Conservation (phyloP, 2,329 filamentous ascomycete genomes). For the Rhynchosporium graminicola region DNA sequence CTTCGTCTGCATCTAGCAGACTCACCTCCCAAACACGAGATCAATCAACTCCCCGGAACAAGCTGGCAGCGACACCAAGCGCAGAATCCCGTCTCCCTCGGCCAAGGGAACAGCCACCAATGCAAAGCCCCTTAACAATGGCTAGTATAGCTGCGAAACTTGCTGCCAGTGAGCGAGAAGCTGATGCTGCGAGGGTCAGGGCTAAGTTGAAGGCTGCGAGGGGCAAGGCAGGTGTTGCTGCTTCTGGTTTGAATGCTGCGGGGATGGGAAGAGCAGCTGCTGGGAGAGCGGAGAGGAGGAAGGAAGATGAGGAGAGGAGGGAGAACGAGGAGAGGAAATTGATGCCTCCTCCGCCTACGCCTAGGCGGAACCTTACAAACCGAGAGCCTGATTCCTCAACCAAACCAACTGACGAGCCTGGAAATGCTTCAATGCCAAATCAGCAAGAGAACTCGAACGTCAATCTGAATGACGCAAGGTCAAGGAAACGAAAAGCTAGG, state of each 20-base stretch:
- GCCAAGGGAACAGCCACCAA: conserved; percentile 38
- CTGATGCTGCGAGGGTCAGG: conserved; percentile 62
- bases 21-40: conserved; percentile 10
- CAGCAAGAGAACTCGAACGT: not conserved
- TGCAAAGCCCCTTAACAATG: conserved; percentile 61
- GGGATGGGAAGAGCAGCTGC: not conserved
- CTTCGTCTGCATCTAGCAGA: not conserved
- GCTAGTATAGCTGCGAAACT: conserved; percentile 63
- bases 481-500: conserved; percentile 46
- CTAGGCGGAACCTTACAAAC: conserved; percentile 17
- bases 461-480: conserved; percentile 7
- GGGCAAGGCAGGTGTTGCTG: conserved; percentile 42
- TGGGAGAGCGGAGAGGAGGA: not conserved
- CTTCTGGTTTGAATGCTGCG: not conserved
- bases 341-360: conserved; percentile 38
- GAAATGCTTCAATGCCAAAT: not conserved
- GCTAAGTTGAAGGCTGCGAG: conserved; percentile 61
- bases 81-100: conserved; percentile 36
- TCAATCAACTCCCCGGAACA: conserved; percentile 31
- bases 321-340: conserved; percentile 31
- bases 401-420: not conserved
- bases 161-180: conserved; percentile 63
- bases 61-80: conserved; percentile 15
- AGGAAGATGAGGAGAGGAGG: not conserved
- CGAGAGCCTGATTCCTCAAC: too few relatives aligned